A percentile compares a stretch with the other conserved stretches of the same genome.
phyloP scores from a whole-genome alignment of 2,329 filamentous ascomycete genomes.

The Domatiomyces globalis region DNA sequence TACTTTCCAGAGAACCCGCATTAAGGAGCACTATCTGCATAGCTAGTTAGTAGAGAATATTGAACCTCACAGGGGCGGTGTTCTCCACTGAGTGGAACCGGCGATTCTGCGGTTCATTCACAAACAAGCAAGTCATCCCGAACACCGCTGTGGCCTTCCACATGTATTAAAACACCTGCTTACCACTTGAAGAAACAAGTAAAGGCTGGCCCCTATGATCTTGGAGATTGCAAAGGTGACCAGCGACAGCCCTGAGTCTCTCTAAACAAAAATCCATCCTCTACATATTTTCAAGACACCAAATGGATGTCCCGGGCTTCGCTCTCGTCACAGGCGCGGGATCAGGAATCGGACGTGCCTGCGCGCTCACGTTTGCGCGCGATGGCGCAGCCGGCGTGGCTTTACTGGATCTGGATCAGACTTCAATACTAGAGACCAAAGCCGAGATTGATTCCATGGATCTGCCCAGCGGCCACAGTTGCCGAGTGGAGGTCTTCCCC shows the following conservation, averaged over 20 bases:
- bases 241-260: no score
- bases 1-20: no score
- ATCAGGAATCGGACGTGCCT: slow-evolving; percentile 9
- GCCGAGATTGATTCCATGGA: slow-evolving; percentile 6
- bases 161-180: no score
- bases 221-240: no score
- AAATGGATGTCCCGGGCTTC: slow-evolving; percentile 13
- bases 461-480: slow-evolving; percentile 1
- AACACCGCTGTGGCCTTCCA: background rate
- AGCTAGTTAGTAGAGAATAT: background rate
- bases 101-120: background rate
- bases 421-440: slow-evolving; percentile 4
- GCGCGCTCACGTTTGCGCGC: slow-evolving; percentile 8
- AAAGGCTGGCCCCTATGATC: no score
- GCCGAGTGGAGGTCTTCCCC: slow-evolving; percentile 3
- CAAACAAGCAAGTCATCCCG: slow-evolving; percentile 1
- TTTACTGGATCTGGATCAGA: slow-evolving; percentile 7
- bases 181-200: no score
- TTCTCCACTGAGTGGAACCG: background rate
- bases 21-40: no score
- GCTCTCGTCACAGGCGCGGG: slow-evolving; percentile 11
- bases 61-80: background rate
- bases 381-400: slow-evolving; percentile 11
- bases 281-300: background rate
- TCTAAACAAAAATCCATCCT: no score